These are phyloP conservation scores for Arthromyces matolae DNA, from an alignment of 768 basidiomycete genomes.

Conservation along the genomic window DNA sequence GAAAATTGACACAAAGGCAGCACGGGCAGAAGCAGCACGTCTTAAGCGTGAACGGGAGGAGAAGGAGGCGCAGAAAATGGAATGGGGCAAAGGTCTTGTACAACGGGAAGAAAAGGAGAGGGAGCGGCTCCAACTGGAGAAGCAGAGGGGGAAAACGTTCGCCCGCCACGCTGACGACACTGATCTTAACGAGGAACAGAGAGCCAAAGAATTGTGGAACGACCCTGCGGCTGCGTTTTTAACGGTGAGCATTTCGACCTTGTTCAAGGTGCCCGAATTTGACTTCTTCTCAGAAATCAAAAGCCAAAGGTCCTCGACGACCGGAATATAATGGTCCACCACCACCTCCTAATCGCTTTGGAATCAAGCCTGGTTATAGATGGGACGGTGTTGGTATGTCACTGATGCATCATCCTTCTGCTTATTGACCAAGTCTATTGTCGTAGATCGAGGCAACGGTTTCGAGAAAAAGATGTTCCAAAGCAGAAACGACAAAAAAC, in stretches of 20 bases:
- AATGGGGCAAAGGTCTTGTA: slow-evolving; percentile 96
- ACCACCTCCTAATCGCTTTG: slow-evolving; percentile 92
- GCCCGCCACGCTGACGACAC: slow-evolving; percentile 80
- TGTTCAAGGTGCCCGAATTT: not conserved
- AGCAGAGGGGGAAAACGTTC: slow-evolving; percentile 60
- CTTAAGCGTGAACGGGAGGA: slow-evolving; percentile 80
- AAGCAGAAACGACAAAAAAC: slow-evolving; percentile 67
- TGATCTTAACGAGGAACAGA: slow-evolving; percentile 82
- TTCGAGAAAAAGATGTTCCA: slow-evolving; percentile 95
- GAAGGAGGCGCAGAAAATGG: slow-evolving; percentile 87
- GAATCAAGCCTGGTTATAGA: slow-evolving; percentile 90
- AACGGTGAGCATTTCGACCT: slow-evolving; percentile 49
- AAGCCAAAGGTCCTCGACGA: slow-evolving; percentile 66
- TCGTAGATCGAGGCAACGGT: slow-evolving; percentile 82
- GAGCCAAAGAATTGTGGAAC: slow-evolving; percentile 84
- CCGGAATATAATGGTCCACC: slow-evolving; percentile 87
- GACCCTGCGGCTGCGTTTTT: slow-evolving; percentile 97
- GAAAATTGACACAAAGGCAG: slow-evolving; percentile 85
- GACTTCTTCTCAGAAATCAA: slow-evolving; percentile 55
- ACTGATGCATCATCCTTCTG: not conserved
- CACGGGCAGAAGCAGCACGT: slow-evolving; percentile 78
- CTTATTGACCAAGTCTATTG: not conserved
- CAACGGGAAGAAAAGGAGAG: slow-evolving; percentile 81
- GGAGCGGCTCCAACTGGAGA: slow-evolving; percentile 60
- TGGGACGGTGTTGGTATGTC: slow-evolving; percentile 96